A percentile compares a stretch with the other conserved stretches of the same genome.
phyloP scores from a whole-genome alignment of 306 rosid genomes.

The Rosa rugosa region DNA sequence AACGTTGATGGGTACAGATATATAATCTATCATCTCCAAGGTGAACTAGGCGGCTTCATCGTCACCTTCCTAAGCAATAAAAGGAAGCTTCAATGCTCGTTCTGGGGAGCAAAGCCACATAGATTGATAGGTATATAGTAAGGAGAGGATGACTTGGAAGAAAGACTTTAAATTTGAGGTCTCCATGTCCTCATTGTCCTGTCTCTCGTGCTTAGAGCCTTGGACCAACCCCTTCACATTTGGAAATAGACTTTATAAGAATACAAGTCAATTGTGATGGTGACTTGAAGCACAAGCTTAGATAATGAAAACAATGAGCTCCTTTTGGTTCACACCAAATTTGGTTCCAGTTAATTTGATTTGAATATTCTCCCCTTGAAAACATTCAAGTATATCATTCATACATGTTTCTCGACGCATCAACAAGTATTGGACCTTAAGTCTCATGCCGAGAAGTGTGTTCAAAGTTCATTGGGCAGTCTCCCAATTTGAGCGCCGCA shows the following conservation, averaged over 20 bases:
- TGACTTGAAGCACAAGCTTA: slow-evolving; percentile 8
- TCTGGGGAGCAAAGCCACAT: slow-evolving; percentile 32
- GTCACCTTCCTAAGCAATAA: slow-evolving; percentile 57
- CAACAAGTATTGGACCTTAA: not conserved
- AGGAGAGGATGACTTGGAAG: slow-evolving; percentile 44
- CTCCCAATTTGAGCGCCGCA: not conserved
- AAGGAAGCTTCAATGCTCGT: slow-evolving; percentile 62
- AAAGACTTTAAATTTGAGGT: slow-evolving; percentile 16
- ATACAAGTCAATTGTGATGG: slow-evolving; percentile 40
- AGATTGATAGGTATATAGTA: not conserved
- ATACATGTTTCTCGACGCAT: not conserved
- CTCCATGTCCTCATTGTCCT: not conserved
- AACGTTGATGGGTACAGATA: slow-evolving; percentile 12
- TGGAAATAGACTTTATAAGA: slow-evolving; percentile 8
- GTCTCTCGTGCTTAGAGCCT: slow-evolving; percentile 32
- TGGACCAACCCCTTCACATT: slow-evolving; percentile 33
- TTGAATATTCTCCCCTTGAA: not conserved
- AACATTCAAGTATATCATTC: not conserved
- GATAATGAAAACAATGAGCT: not conserved
- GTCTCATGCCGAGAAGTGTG: not conserved
- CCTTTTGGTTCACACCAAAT: not conserved
- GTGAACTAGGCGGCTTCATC: slow-evolving; percentile 43
- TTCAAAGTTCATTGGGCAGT: not conserved
- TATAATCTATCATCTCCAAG: slow-evolving; percentile 18
- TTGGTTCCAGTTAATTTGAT: not conserved